phyloP scores from a whole-genome alignment of 805 yeast genomes.

The Wickerhamiella azyma region DNA sequence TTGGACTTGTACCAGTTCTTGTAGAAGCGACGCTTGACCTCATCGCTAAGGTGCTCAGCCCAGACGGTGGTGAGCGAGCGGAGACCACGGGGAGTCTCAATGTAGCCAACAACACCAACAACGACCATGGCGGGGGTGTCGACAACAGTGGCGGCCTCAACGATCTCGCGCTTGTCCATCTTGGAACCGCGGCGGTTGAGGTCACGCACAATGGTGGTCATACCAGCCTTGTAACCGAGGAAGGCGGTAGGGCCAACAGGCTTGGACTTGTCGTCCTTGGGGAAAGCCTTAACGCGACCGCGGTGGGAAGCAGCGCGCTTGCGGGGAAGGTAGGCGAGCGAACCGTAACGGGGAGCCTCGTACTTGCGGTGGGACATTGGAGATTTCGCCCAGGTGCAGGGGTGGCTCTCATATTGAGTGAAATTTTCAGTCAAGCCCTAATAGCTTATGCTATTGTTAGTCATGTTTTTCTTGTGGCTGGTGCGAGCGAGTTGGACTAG shows the following conservation, averaged over 20 bases:
- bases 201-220: conserved; percentile 99
- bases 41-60: conserved; percentile 99
- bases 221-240: conserved; percentile 99
- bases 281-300: conserved; percentile 99
- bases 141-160: conserved; percentile 98
- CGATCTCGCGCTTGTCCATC: conserved; percentile 99
- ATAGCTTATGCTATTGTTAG: background rate
- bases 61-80: conserved; percentile 99
- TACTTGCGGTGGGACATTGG: conserved; percentile 98
- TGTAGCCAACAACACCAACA: conserved; percentile 99
- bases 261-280: conserved; percentile 94
- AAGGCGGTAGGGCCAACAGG: conserved; percentile 98
- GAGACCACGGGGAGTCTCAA: conserved; percentile 99
- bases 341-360: conserved; percentile 99
- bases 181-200: conserved; percentile 99
- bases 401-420: background rate
- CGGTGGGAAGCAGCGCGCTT: conserved; percentile 98
- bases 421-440: background rate
- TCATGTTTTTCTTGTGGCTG: background rate
- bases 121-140: conserved; percentile 98
- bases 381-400: background rate
- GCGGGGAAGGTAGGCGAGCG: conserved; percentile 98
- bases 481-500: background rate
- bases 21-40: conserved; percentile 99
- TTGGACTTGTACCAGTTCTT: conserved; percentile 99